phyloP scores from a whole-genome alignment of 2,329 filamentous ascomycete genomes.

The Aschersonia sp. region DNA sequence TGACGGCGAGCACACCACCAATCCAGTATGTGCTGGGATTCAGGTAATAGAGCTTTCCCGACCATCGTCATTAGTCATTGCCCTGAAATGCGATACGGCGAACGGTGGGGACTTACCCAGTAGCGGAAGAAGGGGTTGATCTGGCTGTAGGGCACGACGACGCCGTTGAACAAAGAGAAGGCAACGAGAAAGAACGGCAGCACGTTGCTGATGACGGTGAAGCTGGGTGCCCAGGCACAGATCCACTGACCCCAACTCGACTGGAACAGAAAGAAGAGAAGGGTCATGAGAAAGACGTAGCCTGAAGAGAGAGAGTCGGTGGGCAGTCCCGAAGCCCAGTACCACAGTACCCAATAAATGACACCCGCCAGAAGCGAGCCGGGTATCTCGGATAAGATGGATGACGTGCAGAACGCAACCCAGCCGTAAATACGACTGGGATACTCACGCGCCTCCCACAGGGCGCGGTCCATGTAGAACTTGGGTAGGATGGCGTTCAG shows the following conservation, averaged over 20 bases:
- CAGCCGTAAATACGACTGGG: conserved; percentile 66
- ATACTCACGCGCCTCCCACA: conserved; percentile 62
- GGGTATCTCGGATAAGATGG: conserved; percentile 60
- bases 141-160: conserved; percentile 51
- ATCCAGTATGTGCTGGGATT: conserved; percentile 5
- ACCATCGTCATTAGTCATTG: neutral
- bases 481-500: conserved; percentile 65
- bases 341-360: conserved; percentile 64
- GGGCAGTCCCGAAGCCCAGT: conserved; percentile 60
- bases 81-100: too few relatives aligned
- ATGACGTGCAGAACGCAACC: conserved; percentile 61
- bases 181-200: conserved; percentile 74
- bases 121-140: conserved; percentile 60
- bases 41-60: conserved; percentile 2
- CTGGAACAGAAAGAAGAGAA: conserved; percentile 62
- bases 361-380: conserved; percentile 48
- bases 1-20: conserved; percentile 5
- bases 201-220: conserved; percentile 33
- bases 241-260: conserved; percentile 74
- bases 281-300: conserved; percentile 3
- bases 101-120: conserved; percentile 29
- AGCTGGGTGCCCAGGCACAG: conserved; percentile 64
- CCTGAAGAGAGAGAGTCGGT: conserved; percentile 35
- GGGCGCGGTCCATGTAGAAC: conserved; percentile 56
- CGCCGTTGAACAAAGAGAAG: conserved; percentile 63